Evolutionary conservation across 1,284 basidiomycete genomes (phyloP), one percentile per base, ranked within the genome.

Genomic region (Malassezia restricta): DNA sequence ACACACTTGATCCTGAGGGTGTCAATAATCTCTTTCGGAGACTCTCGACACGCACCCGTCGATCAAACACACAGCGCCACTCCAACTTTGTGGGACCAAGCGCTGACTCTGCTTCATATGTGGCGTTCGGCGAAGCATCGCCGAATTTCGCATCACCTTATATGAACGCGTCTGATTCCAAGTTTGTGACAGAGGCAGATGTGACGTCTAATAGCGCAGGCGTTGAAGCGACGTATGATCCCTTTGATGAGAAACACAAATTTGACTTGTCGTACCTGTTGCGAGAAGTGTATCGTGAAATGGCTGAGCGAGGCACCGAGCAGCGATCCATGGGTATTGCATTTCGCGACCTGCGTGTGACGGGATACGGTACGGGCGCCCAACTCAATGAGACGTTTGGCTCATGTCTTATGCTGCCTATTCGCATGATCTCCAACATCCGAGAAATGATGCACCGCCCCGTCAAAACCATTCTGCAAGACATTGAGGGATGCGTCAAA

Each of bases 211-310:
- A n/a, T 3, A 35, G 33, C n/a, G 33, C n/a, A 11, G 9, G 11
- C 11, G 33, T 5, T 11, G 33, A 35, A 35, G 39, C 11, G 17
- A 51, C 49, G 1, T 12, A 11, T 5, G 62, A 67, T 45, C 64
- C 66, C 6, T 65, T 68, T 28, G 64, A 69, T 51, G 59, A 63
- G 45, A 47, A 60, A 8, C 73, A 66, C 40, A 63, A 66, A 15
- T 75, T 75, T 33, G 73, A 74, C 46, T 66, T 74, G 28, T 66
- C 69, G 40, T 47, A 49, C n/a, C 69, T 72, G 56, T 59, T 75
- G 6, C 59, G 57, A 14, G 59, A 68, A 27, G 40, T 66, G 37
- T 54, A 73, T 30, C 48, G 57, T 9, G 63, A 65, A 38, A 59
- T 57, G 6, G 61, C 68, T 28, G 57, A 63, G 30, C 47, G 62